Evolutionary conservation across 1,284 basidiomycete genomes (phyloP).

Genomic region (Peniophora sp.): DNA sequence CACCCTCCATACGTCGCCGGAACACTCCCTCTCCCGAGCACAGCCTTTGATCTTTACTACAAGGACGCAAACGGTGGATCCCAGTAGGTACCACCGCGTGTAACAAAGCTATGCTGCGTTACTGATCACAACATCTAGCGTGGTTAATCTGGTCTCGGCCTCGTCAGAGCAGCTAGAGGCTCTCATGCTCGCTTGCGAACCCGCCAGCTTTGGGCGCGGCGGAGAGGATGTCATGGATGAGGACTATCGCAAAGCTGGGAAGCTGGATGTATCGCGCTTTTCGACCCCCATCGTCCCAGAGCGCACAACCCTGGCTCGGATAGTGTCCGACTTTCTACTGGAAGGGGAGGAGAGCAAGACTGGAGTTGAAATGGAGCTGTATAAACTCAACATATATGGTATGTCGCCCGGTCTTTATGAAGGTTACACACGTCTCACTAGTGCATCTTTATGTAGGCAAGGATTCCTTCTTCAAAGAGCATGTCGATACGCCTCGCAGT

Average conservation of each 20-base stretch:
- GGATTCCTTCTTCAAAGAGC: constrained; percentile 19
- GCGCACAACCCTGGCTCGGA: constrained; percentile 8
- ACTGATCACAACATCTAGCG: not conserved
- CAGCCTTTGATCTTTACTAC: constrained; percentile 5
- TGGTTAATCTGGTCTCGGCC: constrained; percentile 3
- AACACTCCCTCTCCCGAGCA: constrained; percentile 1
- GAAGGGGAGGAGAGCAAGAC: constrained; percentile 4
- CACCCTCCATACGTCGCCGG: constrained; percentile 4
- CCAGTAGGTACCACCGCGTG: not conserved
- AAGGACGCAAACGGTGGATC: not conserved
- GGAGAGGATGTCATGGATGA: constrained; percentile 11
- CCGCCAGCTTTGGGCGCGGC: constrained; percentile 8
- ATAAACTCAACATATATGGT: constrained; percentile 24
- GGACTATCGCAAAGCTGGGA: constrained; percentile 9
- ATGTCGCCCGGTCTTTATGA: not conserved
- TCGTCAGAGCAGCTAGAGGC: constrained; percentile 3
- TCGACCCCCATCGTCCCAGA: constrained; percentile 5
- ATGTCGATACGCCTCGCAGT: constrained; percentile 17
- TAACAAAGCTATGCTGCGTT: not conserved
- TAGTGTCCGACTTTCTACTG: constrained; percentile 10
- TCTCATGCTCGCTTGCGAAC: constrained; percentile 7
- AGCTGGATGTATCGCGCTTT: constrained; percentile 9
- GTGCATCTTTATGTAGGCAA: constrained; percentile 4
- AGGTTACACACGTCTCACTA: not conserved
- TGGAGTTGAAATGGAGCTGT: constrained; percentile 13